phyloP scores from a whole-genome alignment of 257 asterid genomes.

The Linderniella brevidens region DNA sequence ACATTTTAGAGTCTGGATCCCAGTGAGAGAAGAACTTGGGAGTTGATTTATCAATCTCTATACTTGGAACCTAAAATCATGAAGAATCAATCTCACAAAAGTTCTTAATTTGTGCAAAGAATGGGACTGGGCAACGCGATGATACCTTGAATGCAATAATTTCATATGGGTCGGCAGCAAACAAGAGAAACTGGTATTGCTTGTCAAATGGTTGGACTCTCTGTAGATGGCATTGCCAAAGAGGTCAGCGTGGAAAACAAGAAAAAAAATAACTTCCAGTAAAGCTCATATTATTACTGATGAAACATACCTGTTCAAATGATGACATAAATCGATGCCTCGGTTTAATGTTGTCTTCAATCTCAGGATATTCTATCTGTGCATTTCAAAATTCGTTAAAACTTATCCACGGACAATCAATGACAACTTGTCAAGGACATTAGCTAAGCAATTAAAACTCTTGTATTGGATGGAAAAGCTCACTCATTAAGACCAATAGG shows the following conservation, averaged over 20 bases:
- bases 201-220: conserved; percentile 72
- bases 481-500: too few species aligned
- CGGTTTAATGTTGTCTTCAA: conserved; percentile 90
- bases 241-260: conserved; percentile 6
- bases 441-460: too few species aligned
- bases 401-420: background rate
- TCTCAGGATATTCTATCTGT: conserved; percentile 98
- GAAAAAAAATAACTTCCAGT: background rate
- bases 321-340: conserved; percentile 99
- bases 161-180: conserved; percentile 98
- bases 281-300: too few species aligned
- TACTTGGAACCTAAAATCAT: conserved; percentile 67
- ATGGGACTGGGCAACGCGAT: conserved; percentile 1
- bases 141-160: conserved; percentile 76
- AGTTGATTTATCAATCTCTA: conserved; percentile 87
- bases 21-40: conserved; percentile 97
- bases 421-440: background rate
- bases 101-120: conserved; percentile 2
- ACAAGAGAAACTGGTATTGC: conserved; percentile 72
- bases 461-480: too few species aligned
- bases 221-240: conserved; percentile 23
- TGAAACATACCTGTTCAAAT: conserved; percentile 64
- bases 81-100: background rate
- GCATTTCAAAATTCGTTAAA: conserved; percentile 8
- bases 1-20: conserved; percentile 99